Percentiles rank a stretch among this genome's conserved stretches.
Conservation (phyloP, 2,329 filamentous ascomycete genomes). For the Juglanconis oblonga region DNA sequence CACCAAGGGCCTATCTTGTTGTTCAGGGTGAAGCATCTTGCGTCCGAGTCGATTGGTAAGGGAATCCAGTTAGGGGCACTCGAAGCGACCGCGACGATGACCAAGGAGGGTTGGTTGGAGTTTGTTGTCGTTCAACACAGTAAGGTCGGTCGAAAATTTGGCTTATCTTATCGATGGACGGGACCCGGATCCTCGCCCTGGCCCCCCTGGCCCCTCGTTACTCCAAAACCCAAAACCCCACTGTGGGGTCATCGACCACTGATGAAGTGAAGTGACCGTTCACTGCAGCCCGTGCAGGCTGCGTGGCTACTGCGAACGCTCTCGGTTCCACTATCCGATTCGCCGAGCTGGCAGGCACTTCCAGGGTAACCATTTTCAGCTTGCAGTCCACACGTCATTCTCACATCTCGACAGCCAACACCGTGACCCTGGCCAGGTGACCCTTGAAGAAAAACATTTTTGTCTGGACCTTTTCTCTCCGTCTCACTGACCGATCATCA, state of each 20-base stretch:
- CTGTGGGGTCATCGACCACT: too few species aligned
- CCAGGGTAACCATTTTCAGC: too few species aligned
- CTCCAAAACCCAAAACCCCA: too few species aligned
- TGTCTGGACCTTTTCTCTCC: not conserved
- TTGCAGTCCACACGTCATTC: not conserved
- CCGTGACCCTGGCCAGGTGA: not conserved
- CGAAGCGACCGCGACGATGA: too few species aligned
- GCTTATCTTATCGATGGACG: conserved; percentile 8
- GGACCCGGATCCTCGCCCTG: too few species aligned
- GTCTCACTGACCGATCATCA: not conserved
- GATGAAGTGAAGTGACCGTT: too few species aligned
- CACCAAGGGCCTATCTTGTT: conserved; percentile 55
- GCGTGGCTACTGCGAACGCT: too few species aligned
- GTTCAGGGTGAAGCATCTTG: conserved; percentile 56
- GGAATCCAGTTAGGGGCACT: not conserved
- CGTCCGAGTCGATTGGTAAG: not conserved
- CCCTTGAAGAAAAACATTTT: not conserved
- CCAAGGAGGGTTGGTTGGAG: not conserved
- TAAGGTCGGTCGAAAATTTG: not conserved
- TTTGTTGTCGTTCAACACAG: too few species aligned
- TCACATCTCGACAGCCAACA: not conserved
- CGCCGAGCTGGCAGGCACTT: not conserved
- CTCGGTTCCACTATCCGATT: not conserved
- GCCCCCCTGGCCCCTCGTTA: too few species aligned
- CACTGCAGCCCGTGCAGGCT: too few species aligned